These are phyloP conservation scores for Porpolomopsis calyptriformis DNA, from an alignment of 768 basidiomycete species.

Conservation along the genomic window DNA sequence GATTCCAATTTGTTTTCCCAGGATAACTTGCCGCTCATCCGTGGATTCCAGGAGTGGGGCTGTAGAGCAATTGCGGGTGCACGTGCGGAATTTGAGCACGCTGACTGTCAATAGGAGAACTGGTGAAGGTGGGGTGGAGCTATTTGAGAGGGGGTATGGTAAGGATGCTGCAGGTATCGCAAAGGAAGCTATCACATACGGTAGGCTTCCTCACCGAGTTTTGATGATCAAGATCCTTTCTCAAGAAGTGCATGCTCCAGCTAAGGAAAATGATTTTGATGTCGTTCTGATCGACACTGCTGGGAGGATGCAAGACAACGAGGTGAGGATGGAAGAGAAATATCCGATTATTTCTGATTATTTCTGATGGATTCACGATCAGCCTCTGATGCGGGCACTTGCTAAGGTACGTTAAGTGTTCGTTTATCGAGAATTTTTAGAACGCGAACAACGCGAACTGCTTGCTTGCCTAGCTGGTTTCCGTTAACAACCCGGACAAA, in stretches of 20 bases:
- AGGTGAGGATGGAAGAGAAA: constrained; percentile 37
- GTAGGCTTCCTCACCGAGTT: constrained; percentile 32
- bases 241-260: constrained; percentile 29
- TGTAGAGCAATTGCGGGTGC: constrained; percentile 94
- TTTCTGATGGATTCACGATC: constrained; percentile 1
- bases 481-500: constrained; percentile 92
- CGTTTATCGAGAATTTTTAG: neutral
- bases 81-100: constrained; percentile 89
- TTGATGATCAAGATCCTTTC: neutral
- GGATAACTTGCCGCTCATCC: neutral
- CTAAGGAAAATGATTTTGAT: constrained; percentile 83
- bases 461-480: constrained; percentile 52
- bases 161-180: constrained; percentile 99
- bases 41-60: constrained; percentile 66
- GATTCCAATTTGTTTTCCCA: constrained; percentile 12
- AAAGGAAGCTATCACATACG: constrained; percentile 86
- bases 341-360: neutral
- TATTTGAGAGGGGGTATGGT: constrained; percentile 94
- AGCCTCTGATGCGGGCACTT: constrained; percentile 97
- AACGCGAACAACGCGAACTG: neutral
- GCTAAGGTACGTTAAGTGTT: constrained; percentile 57
- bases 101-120: constrained; percentile 59
- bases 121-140: constrained; percentile 71
- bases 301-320: constrained; percentile 98
- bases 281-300: constrained; percentile 98